These are phyloP conservation scores for Aspergillus kassunensis DNA, from an alignment of 495 filamentous ascomycete species.

Conservation along the genomic window DNA sequence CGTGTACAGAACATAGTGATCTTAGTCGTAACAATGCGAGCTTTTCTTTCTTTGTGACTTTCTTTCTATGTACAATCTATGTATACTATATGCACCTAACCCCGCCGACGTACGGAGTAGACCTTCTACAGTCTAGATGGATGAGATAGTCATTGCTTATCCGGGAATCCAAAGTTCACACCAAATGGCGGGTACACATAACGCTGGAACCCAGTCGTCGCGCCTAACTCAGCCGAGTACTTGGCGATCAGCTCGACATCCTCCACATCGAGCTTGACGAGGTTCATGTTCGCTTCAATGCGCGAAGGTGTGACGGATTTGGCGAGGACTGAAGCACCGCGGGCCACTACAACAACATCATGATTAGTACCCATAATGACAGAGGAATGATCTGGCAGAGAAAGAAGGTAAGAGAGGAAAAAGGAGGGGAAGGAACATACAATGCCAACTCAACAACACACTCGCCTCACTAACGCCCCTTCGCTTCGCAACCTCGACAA, in stretches of 20 bases:
- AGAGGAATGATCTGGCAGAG: background rate
- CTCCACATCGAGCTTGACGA: constrained; percentile 61
- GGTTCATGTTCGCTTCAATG: constrained; percentile 68
- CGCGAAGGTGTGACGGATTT: constrained; percentile 74
- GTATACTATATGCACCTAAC: background rate
- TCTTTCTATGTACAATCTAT: background rate
- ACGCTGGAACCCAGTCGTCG: constrained; percentile 58
- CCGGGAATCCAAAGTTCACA: constrained; percentile 72
- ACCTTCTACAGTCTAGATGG: background rate
- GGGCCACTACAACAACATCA: constrained; percentile 49
- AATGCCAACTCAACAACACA: constrained; percentile 72
- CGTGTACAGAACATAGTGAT: background rate
- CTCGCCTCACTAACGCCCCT: constrained; percentile 56
- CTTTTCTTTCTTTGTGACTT: no score
- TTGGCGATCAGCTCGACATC: constrained; percentile 63
- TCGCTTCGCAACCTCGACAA: constrained; percentile 67
- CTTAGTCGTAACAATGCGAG: no score
- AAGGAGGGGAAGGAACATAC: constrained; percentile 37
- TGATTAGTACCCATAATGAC: background rate
- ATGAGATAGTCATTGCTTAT: constrained; percentile 44
- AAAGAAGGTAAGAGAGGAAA: background rate
- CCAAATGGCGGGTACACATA: constrained; percentile 80
- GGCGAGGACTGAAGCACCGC: constrained; percentile 69
- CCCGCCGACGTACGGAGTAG: no score
- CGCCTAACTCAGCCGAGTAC: constrained; percentile 55